Evolutionary conservation across 768 basidiomycete species (phyloP), one percentile per base, ranked within the genome.

Genomic region (Omphalotus guepiniiformis): DNA sequence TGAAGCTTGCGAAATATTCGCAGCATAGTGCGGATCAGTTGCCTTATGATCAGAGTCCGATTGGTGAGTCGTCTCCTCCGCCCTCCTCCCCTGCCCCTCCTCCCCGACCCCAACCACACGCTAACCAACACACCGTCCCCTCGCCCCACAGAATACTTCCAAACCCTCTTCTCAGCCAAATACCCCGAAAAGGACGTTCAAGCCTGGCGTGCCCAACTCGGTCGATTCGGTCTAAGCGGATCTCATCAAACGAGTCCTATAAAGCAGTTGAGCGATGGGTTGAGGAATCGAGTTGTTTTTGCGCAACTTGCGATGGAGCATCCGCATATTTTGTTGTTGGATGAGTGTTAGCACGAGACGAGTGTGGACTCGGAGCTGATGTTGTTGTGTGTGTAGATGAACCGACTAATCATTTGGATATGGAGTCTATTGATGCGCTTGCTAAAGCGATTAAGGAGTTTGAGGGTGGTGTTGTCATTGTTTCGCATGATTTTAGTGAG

Each of bases 11-110:
- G 55, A 99, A 98, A 68, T 99, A 99, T 76, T 93, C 89, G 4
- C 96, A 99, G 71, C 96, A 99, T 73, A 91, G 88, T 45, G 94
- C 96, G 23, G 96, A 99, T 68, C 96, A 99, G 66, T 82, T 99
- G 8, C 96, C 96, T 21, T 99, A 96, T 67, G 85, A 94, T 53
- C 79, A 79, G 62, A 74, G 82, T 21, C 94, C 96, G 3, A 80
- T 47, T 30, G 44, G 44, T 46, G 28, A 8, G 25, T 25, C 22
- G 15, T 3, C 7, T 46, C 19, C 23, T 26, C 19, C 5, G 7
- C n/a, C 13, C 6, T 37, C n/a, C 7, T 37, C 21, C 35, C 6
- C 12, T 26, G 18, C 13, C n/a, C 15, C 21, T 5, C 16, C 38
- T 23, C 21, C 28, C 13, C 26, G 3, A 46, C 6, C 76, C n/a